phyloP scores from a whole-genome alignment of 305 asterid genomes.

The Solanum hybrid region DNA sequence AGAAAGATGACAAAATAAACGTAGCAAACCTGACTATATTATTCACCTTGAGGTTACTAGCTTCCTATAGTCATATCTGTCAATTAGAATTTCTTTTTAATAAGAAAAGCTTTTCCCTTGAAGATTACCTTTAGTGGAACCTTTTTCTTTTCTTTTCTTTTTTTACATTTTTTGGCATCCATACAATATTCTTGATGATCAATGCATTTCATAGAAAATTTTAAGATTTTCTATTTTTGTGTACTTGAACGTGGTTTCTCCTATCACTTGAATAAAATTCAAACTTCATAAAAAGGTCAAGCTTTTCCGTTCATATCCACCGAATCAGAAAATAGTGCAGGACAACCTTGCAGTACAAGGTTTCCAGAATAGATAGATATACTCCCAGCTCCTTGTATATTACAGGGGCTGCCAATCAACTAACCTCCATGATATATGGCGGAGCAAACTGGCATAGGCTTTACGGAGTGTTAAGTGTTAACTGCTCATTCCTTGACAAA shows the following conservation, averaged over 20 bases:
- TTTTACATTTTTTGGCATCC: not conserved
- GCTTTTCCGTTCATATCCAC: not conserved
- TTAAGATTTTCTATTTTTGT: not conserved
- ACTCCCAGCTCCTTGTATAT: not conserved
- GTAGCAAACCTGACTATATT: not conserved
- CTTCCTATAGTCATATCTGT: not conserved
- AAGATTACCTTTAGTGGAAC: not conserved
- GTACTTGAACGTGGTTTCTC: not conserved
- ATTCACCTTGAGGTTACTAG: not conserved
- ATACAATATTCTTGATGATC: not conserved
- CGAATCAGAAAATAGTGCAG: not conserved
- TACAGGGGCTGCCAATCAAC: not conserved
- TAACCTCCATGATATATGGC: not conserved
- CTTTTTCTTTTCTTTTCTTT: not conserved
- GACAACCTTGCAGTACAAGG: not conserved
- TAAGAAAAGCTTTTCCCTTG: not conserved
- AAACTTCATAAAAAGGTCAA: not conserved
- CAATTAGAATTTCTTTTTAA: not conserved
- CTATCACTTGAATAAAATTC: not conserved
- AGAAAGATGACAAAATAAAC: not conserved
- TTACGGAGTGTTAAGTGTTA: not conserved
- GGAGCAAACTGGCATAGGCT: not conserved
- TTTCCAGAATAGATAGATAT: not conserved
- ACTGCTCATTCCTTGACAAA: not conserved
- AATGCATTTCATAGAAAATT: not conserved